Percentiles rank a stretch among this genome's conserved stretches.
Conservation (phyloP, 768 basidiomycete genomes). For the Russula olivacea region DNA sequence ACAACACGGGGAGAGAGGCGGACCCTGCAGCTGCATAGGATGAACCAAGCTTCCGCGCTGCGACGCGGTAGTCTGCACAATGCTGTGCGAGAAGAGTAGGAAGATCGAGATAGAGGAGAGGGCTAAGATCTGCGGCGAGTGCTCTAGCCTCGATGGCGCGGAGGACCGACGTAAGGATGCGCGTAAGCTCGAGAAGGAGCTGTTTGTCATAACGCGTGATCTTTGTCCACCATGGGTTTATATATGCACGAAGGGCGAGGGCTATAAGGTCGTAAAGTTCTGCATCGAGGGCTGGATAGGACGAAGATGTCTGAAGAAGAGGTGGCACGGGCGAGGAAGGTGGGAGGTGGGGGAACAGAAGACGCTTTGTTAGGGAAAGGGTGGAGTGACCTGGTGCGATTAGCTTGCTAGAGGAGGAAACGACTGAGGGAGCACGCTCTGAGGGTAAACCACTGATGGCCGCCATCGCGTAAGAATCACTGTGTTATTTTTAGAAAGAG, state of each 20-base stretch:
- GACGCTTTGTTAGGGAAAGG: constrained; percentile 35
- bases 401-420: constrained; percentile 21
- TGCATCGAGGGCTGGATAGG: constrained; percentile 51
- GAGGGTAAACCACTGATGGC: no score
- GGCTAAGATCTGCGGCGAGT: constrained; percentile 48
- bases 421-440: constrained; percentile 17
- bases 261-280: constrained; percentile 79
- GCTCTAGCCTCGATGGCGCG: constrained; percentile 56
- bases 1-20: constrained; percentile 56
- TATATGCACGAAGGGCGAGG: constrained; percentile 68
- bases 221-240: constrained; percentile 83
- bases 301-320: constrained; percentile 42
- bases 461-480: no score
- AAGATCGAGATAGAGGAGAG: constrained; percentile 55
- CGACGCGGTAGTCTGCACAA: constrained; percentile 71
- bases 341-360: constrained; percentile 54
- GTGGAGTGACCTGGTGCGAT: constrained; percentile 2
- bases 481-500: no score
- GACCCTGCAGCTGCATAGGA: constrained; percentile 69
- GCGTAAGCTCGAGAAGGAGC: constrained; percentile 65
- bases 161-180: constrained; percentile 51
- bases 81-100: constrained; percentile 70
- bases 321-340: constrained; percentile 45
- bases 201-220: constrained; percentile 80
- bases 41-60: constrained; percentile 51